Evolutionary conservation across 345 rosid species (phyloP).

Genomic region (Syzygium oleosum): DNA sequence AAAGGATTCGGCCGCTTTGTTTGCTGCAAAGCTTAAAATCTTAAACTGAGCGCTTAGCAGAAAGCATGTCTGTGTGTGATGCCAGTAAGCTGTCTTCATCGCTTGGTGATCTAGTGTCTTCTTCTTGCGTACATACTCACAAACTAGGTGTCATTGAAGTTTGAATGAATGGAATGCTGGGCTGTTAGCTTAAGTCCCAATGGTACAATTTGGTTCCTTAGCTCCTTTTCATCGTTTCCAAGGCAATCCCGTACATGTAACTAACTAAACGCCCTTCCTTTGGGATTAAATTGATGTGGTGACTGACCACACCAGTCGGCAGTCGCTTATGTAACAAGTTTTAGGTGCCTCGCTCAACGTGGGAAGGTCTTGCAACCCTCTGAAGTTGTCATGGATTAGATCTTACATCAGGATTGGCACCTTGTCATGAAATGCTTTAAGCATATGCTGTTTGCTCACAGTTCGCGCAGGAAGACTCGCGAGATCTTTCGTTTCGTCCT

Average conservation of each 20-base stretch:
- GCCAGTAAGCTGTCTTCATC: neutral
- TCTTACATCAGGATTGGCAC: neutral
- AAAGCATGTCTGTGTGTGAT: neutral
- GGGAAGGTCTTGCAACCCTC: neutral
- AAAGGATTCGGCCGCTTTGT: conserved; percentile 18
- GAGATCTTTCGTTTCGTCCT: neutral
- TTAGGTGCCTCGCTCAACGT: too few relatives aligned
- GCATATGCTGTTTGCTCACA: neutral
- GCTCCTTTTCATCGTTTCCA: neutral
- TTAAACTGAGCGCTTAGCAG: neutral
- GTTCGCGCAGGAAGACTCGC: neutral
- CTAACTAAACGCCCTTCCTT: neutral
- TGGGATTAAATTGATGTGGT: neutral
- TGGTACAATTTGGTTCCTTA: neutral
- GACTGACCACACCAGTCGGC: too few relatives aligned
- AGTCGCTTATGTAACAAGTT: too few relatives aligned
- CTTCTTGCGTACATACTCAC: neutral
- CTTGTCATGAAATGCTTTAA: neutral
- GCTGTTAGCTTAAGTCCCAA: neutral
- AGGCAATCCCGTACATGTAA: neutral
- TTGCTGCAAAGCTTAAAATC: conserved; percentile 26
- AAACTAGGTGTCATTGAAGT: neutral
- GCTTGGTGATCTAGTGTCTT: neutral
- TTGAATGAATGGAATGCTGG: neutral
- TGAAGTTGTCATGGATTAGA: neutral